These are phyloP conservation scores for Fusarium albidum DNA, from an alignment of 2,329 filamentous ascomycete genomes.

Conservation along the genomic window DNA sequence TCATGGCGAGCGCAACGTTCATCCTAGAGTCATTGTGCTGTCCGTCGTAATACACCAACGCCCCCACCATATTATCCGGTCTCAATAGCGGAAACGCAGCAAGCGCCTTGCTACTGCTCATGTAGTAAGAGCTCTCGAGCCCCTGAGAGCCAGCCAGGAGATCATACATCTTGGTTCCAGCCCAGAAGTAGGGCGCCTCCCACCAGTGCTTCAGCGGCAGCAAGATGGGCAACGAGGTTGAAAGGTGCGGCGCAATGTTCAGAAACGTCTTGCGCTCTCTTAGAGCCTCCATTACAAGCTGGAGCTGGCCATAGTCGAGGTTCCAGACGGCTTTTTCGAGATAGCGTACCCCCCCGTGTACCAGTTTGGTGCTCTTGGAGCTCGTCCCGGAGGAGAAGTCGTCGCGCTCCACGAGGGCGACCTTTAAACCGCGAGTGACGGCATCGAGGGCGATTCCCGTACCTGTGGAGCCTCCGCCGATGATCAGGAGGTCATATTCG, in stretches of 20 bases:
- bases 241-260: constrained; percentile 83
- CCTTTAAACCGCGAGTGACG: constrained; percentile 78
- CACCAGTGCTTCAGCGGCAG: constrained; percentile 84
- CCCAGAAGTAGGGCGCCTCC: constrained; percentile 80
- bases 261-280: constrained; percentile 85
- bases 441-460: constrained; percentile 84
- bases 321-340: constrained; percentile 89
- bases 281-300: constrained; percentile 82
- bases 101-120: constrained; percentile 79
- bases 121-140: constrained; percentile 83
- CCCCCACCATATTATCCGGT: constrained; percentile 76
- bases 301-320: constrained; percentile 83
- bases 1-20: constrained; percentile 85
- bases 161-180: constrained; percentile 80
- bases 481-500: constrained; percentile 79
- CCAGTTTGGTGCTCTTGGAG: constrained; percentile 87
- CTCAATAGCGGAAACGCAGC: constrained; percentile 82
- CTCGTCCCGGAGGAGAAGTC: constrained; percentile 85
- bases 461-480: constrained; percentile 82
- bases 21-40: constrained; percentile 89
- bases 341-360: constrained; percentile 85
- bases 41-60: constrained; percentile 86
- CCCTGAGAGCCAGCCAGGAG: constrained; percentile 82
- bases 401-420: constrained; percentile 82
- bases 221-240: constrained; percentile 83